Conservation (phyloP, 768 basidiomycete genomes). For the Psilocybe azurescens region DNA sequence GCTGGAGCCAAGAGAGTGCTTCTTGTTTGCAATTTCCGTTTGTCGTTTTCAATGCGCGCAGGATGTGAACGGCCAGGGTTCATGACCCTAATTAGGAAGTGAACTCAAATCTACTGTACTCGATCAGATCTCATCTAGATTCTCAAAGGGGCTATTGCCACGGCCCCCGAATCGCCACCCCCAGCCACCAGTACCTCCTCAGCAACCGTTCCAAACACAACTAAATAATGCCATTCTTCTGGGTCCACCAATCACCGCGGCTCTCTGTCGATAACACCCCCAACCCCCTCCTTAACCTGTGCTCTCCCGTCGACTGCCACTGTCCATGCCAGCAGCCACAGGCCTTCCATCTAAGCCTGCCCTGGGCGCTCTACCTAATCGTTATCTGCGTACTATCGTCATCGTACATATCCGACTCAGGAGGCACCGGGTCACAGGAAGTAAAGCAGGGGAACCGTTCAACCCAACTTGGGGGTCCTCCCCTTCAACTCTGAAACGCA, state of each 20-base stretch:
- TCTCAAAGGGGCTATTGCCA: slow-evolving; percentile 30
- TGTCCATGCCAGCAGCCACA: background rate
- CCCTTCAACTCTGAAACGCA: slow-evolving; percentile 12
- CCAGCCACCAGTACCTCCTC: slow-evolving; percentile 35
- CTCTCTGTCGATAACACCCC: slow-evolving; percentile 12
- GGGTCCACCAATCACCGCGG: slow-evolving; percentile 31
- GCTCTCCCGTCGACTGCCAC: slow-evolving; percentile 8
- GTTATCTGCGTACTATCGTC: background rate
- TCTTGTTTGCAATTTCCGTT: slow-evolving; percentile 14
- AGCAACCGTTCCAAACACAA: slow-evolving; percentile 13
- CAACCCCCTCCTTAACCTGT: background rate
- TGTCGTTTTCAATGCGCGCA: slow-evolving; percentile 21
- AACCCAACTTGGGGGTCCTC: background rate
- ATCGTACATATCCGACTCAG: background rate
- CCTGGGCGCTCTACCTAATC: background rate
- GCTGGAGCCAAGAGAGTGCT: slow-evolving; percentile 12
- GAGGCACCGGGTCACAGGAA: background rate
- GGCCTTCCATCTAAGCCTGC: background rate
- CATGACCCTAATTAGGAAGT: slow-evolving; percentile 1
- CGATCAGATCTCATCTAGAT: slow-evolving; percentile 18
- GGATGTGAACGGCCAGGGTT: slow-evolving; percentile 16
- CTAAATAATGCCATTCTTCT: slow-evolving; percentile 31
- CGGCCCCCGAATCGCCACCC: slow-evolving; percentile 29
- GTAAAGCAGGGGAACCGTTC: background rate
- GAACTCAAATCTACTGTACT: slow-evolving; percentile 13